A percentile compares a stretch with the other conserved stretches of the same genome.
phyloP scores from a whole-genome alignment of 768 basidiomycete genomes.

The Hydnomerulius pinastri region DNA sequence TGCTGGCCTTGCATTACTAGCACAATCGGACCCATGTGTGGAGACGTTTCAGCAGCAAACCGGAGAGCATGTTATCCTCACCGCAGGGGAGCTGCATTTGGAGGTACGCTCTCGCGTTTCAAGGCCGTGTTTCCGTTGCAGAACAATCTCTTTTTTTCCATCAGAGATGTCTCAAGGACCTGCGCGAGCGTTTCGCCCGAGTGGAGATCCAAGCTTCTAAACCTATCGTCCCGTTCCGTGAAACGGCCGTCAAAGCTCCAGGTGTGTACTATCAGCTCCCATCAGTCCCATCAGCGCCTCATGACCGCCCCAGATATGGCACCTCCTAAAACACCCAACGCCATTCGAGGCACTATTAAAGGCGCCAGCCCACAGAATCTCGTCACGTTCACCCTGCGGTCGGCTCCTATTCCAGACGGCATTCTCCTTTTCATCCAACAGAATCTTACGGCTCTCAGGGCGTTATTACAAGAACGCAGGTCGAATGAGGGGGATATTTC shows the following conservation, averaged over 20 bases:
- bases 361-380: conserved; percentile 68
- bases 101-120: conserved; percentile 57
- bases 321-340: conserved; percentile 71
- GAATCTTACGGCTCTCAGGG: conserved; percentile 65
- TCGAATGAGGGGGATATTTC: conserved; percentile 34
- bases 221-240: conserved; percentile 97
- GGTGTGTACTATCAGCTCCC: conserved; percentile 44
- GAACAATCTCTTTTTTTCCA: neutral
- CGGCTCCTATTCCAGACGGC: conserved; percentile 69
- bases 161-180: conserved; percentile 92
- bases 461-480: conserved; percentile 54
- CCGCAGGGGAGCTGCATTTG: conserved; percentile 93
- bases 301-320: conserved; percentile 69
- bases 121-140: neutral
- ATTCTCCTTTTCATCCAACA: conserved; percentile 78
- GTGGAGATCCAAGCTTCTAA: conserved; percentile 92
- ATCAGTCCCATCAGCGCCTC: conserved; percentile 1
- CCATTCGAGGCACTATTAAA: conserved; percentile 75
- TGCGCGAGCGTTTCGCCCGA: conserved; percentile 93
- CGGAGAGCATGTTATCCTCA: conserved; percentile 95
- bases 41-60: conserved; percentile 97
- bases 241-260: conserved; percentile 81
- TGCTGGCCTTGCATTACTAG: conserved; percentile 82
- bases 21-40: conserved; percentile 95
- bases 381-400: conserved; percentile 83